Base-by-base conservation (phyloP, 768 basidiomycete genomes). In the Boletus sensibilis region DNA sequence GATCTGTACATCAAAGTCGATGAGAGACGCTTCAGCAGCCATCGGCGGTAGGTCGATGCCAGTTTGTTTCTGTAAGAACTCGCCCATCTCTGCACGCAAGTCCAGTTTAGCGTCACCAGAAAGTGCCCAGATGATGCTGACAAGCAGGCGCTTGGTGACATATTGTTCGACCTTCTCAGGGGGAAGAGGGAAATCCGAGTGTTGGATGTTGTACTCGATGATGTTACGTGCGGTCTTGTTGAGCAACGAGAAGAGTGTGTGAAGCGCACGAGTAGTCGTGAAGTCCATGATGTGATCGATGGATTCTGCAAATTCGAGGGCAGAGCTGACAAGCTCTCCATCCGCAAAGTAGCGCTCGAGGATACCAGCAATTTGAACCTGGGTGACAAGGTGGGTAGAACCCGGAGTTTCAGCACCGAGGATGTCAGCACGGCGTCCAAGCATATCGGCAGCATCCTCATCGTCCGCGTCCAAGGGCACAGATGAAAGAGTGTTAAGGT, bases 231-330 rank as follows among this genome's bases (percentile, higher is more conserved):
- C 86, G 1, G 93, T 94, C 76, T 98, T 98, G 82, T 98, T 98
- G 73, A 98, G 76, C 49, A 98, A 82, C 12, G 97, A 98, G 79
- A 99, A 98, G 20, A 99, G 82, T 0, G 97, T 98, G 65, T 92
- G 93, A 53, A 98, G 84, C 1, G 94, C 94, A 41, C 97, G 91
- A 10, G 88, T 92, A 34, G 75, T 71, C 1, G 96, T 97, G 76
- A 98, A 98, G 72, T 98, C 95, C 97, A 99, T 98, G 76, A 99
- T 98, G 67, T 99, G 97, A 64, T 94, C 90, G 44, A 94, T 87
- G n/a, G 84, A 81, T 47, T 84, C 85, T 0, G 94, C 93, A 64
- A 86, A 92, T 23, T 79, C 77, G 41, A 98, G 79, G 5, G 94
- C 92, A 5, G 82, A 77, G 60, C 81, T 80, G 55, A 98, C 90